Evolutionary conservation across 768 basidiomycete species (phyloP).

Genomic region (Agaricus sinodeliciosus): DNA sequence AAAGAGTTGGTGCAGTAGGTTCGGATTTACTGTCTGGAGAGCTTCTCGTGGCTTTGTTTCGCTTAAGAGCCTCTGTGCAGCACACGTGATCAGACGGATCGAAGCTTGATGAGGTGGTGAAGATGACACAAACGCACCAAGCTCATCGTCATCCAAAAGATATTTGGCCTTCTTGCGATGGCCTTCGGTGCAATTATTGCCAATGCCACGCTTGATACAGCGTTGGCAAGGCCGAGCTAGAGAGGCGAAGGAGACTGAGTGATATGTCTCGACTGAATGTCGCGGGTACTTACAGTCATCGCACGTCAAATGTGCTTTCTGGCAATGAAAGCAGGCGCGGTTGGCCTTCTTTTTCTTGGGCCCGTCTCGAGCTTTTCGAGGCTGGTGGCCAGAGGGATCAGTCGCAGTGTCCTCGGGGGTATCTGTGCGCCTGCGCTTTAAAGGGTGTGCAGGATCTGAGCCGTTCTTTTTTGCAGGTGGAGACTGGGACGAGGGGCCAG

Average conservation of each 20-base stretch:
- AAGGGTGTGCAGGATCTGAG: slow-evolving; percentile 19
- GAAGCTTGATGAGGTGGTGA: slow-evolving; percentile 11
- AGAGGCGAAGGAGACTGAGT: slow-evolving; percentile 11
- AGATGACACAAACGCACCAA: slow-evolving; percentile 47
- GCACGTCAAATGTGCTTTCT: slow-evolving; percentile 97
- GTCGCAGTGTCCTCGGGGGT: slow-evolving; percentile 50
- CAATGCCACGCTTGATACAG: slow-evolving; percentile 91
- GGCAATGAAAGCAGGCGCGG: slow-evolving; percentile 92
- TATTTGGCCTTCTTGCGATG: slow-evolving; percentile 98
- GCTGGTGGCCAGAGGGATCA: slow-evolving; percentile 32
- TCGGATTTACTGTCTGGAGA: slow-evolving; percentile 26
- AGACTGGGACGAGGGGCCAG: slow-evolving; percentile 32
- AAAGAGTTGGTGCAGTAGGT: slow-evolving; percentile 12
- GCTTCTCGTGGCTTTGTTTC: slow-evolving; percentile 27
- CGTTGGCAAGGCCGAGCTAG: slow-evolving; percentile 93
- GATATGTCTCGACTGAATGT: neutral
- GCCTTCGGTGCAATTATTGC: slow-evolving; percentile 85
- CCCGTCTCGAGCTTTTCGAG: slow-evolving; percentile 59
- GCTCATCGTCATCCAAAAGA: slow-evolving; percentile 88
- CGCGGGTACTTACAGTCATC: slow-evolving; percentile 74
- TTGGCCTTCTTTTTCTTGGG: slow-evolving; percentile 95
- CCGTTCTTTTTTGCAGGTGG: slow-evolving; percentile 32
- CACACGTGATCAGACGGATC: slow-evolving; percentile 30
- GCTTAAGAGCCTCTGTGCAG: slow-evolving; percentile 41
- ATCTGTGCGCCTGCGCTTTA: slow-evolving; percentile 59